These are phyloP conservation scores for Sporobolomyces phaffii DNA, from an alignment of 768 basidiomycete genomes.

Conservation along the genomic window DNA sequence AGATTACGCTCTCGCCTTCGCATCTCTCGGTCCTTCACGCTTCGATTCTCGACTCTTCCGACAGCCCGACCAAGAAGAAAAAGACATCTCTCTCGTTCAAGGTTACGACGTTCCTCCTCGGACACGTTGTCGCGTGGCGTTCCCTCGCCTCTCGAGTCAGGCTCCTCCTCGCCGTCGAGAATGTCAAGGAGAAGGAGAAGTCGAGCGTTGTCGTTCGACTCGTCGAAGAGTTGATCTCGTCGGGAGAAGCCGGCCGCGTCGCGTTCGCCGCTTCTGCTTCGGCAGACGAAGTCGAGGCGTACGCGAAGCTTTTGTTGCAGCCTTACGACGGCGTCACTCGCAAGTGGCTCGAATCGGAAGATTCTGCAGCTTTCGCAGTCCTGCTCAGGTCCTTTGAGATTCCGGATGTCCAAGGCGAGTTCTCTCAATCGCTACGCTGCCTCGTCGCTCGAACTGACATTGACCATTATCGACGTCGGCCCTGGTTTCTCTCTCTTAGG, in stretches of 20 bases:
- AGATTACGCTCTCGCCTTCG: conserved; percentile 25
- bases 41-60: conserved; percentile 21
- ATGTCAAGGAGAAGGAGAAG: conserved; percentile 44
- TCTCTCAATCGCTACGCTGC: no score
- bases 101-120: conserved; percentile 41
- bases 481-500: conserved; percentile 2
- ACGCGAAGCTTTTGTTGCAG: conserved; percentile 18
- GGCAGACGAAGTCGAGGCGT: background rate
- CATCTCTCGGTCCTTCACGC: conserved; percentile 27
- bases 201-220: conserved; percentile 10
- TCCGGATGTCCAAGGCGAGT: background rate
- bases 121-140: conserved; percentile 46
- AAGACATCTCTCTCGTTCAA: conserved; percentile 25
- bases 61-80: conserved; percentile 4
- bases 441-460: no score
- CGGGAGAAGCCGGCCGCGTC: background rate
- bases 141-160: conserved; percentile 37
- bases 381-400: conserved; percentile 19
- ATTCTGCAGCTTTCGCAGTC: conserved; percentile 5
- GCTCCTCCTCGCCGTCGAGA: conserved; percentile 40
- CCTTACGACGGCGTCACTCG: conserved; percentile 32
- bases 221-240: conserved; percentile 8
- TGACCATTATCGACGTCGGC: no score
- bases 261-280: background rate
- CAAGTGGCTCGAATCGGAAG: conserved; percentile 33